These are phyloP conservation scores for Ceratocystis ficicola DNA, from an alignment of 2,329 filamentous ascomycete genomes.

Conservation along the genomic window DNA sequence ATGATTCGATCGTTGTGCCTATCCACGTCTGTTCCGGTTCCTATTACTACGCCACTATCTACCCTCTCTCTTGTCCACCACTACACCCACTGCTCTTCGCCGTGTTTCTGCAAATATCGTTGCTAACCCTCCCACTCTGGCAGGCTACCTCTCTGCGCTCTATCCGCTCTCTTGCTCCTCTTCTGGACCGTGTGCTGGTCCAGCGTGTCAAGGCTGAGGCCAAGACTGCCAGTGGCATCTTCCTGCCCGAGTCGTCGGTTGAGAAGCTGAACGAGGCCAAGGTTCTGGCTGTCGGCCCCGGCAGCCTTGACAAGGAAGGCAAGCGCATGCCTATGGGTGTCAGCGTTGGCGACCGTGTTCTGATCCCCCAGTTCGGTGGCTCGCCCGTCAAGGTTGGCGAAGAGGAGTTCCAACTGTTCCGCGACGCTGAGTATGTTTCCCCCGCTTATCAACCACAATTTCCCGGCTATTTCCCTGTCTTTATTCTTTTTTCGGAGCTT, in stretches of 20 bases:
- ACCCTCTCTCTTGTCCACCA: not conserved
- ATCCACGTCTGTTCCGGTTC: too few species aligned
- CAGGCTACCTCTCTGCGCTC: slow-evolving; percentile 72
- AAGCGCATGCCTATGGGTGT: slow-evolving; percentile 81
- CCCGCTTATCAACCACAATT: not conserved
- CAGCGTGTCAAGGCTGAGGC: slow-evolving; percentile 95
- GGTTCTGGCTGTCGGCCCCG: slow-evolving; percentile 89
- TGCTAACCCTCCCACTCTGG: not conserved
- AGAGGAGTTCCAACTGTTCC: slow-evolving; percentile 90
- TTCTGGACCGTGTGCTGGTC: slow-evolving; percentile 95
- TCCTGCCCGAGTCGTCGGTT: slow-evolving; percentile 89
- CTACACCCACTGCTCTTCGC: not conserved
- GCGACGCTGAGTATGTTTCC: slow-evolving; percentile 87
- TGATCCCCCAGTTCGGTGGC: slow-evolving; percentile 95
- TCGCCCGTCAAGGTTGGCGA: slow-evolving; percentile 95
- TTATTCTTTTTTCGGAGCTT: not conserved
- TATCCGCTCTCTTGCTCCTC: slow-evolving; percentile 86
- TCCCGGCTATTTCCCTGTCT: not conserved
- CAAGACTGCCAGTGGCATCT: slow-evolving; percentile 94
- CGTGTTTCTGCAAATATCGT: not conserved
- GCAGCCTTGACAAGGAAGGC: slow-evolving; percentile 74
- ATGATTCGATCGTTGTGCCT: too few species aligned
- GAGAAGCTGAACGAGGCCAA: slow-evolving; percentile 98
- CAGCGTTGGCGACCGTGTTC: slow-evolving; percentile 70
- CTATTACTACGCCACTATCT: too few species aligned